Evolutionary conservation across 768 basidiomycete genomes (phyloP).

Genomic region (Tylopilus subfusipes): DNA sequence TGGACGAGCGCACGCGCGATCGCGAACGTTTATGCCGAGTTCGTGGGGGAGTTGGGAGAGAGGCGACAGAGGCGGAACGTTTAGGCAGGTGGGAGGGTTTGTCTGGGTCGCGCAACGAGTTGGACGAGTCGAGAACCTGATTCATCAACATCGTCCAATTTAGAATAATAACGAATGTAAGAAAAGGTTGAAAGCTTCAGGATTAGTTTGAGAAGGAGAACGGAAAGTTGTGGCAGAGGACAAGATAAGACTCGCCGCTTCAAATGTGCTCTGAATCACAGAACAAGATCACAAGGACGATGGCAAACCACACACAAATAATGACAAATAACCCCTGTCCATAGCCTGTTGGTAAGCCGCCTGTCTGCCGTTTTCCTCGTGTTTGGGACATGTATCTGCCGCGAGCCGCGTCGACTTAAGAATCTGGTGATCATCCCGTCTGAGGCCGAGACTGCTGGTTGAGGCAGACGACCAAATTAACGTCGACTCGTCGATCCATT

Average conservation of each 20-base stretch:
- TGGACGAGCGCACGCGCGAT: no score
- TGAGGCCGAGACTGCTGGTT: no score
- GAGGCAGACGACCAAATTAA: no score
- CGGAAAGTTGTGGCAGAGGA: conserved; percentile 19
- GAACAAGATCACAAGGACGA: conserved; percentile 18
- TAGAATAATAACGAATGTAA: not conserved
- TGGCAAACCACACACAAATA: conserved; percentile 1
- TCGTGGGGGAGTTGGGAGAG: no score
- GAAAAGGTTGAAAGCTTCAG: not conserved
- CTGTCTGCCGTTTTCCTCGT: no score
- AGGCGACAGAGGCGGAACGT: conserved; percentile 62
- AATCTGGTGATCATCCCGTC: no score
- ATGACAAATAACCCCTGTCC: not conserved
- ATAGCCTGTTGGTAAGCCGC: no score
- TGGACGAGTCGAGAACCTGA: conserved; percentile 35
- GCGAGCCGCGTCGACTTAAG: no score
- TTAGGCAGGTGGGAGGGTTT: conserved; percentile 53
- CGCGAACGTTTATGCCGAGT: no score
- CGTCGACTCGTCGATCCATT: no score
- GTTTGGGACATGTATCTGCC: no score
- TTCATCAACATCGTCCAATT: conserved; percentile 31
- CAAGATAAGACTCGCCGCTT: conserved; percentile 7
- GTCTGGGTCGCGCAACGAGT: conserved; percentile 13
- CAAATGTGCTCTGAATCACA: no score
- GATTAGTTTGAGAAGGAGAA: not conserved